A percentile compares a stretch with the other conserved stretches of the same genome.
These are phyloP conservation scores for Mycena haematopus DNA, from an alignment of 768 basidiomycete genomes.

Conservation along the genomic window DNA sequence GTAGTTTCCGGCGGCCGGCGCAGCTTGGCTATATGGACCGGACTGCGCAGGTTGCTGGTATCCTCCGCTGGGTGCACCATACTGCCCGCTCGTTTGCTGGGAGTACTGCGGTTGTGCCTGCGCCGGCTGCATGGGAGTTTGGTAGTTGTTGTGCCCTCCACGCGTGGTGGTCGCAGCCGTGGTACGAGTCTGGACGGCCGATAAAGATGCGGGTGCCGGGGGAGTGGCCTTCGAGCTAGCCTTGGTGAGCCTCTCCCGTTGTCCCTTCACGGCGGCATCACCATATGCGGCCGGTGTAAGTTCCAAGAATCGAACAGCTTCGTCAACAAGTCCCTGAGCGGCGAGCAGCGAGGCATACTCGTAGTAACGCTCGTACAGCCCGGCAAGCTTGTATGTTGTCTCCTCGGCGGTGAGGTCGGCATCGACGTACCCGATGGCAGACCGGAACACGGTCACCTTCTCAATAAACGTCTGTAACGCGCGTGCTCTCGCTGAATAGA, in stretches of 20 bases:
- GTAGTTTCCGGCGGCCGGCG: constrained; percentile 4
- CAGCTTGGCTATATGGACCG: constrained; percentile 42
- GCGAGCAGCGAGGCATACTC: constrained; percentile 95
- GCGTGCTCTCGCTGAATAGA: constrained; percentile 82
- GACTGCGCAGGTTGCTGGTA: constrained; percentile 33
- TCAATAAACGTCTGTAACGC: constrained; percentile 95
- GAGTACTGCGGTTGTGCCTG: constrained; percentile 24
- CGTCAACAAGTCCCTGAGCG: constrained; percentile 85
- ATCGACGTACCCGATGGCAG: constrained; percentile 83
- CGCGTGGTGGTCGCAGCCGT: constrained; percentile 19
- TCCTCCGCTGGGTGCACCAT: constrained; percentile 18
- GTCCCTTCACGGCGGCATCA: constrained; percentile 45
- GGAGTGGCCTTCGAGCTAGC: constrained; percentile 35
- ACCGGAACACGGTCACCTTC: constrained; percentile 94
- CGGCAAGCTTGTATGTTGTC: constrained; percentile 81
- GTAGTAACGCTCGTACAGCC: constrained; percentile 90
- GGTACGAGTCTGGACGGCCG: constrained; percentile 16
- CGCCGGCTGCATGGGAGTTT: constrained; percentile 20
- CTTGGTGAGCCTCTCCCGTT: constrained; percentile 46
- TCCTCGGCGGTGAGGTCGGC: constrained; percentile 63
- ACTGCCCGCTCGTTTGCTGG: constrained; percentile 10
- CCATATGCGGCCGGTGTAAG: constrained; percentile 80
- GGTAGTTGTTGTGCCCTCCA: constrained; percentile 6
- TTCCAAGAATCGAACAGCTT: constrained; percentile 81
- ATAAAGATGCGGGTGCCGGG: constrained; percentile 18